These are phyloP conservation scores for Talaromyces verruculosus DNA, from an alignment of 2,329 filamentous ascomycete species.

Conservation along the genomic window DNA sequence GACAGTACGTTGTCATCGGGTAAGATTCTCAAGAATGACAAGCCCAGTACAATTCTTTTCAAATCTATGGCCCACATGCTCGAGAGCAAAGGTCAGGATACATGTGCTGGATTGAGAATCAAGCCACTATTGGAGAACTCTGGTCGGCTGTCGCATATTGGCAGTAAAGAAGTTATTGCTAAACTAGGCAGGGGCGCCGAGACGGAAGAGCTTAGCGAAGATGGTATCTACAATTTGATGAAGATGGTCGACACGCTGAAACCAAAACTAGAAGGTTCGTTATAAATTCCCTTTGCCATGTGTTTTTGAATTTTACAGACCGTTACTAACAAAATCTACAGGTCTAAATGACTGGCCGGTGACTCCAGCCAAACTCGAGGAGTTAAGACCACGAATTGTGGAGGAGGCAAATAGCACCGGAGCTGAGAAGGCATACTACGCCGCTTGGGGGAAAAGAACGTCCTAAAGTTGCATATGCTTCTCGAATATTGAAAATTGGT, in stretches of 20 bases:
- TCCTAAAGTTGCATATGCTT: neutral
- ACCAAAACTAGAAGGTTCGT: conserved; percentile 14
- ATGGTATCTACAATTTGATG: conserved; percentile 12
- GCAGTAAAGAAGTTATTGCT: conserved; percentile 7
- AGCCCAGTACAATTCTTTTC: conserved; percentile 11
- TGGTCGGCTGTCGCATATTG: neutral
- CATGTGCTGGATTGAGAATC: conserved; percentile 7
- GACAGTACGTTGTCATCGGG: conserved; percentile 24
- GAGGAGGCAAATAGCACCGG: conserved; percentile 9
- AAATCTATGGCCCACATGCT: conserved; percentile 18
- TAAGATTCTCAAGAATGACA: conserved; percentile 1
- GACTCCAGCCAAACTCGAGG: neutral
- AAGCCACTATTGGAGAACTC: neutral
- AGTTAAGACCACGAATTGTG: conserved; percentile 4
- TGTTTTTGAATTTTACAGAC: neutral
- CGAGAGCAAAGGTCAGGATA: conserved; percentile 13
- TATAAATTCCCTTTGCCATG: too few species aligned
- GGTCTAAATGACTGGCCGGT: conserved; percentile 2
- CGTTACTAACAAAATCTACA: neutral
- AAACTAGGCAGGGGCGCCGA: conserved; percentile 8
- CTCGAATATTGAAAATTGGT: neutral
- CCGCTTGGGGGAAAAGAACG: conserved; percentile 6
- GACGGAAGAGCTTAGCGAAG: conserved; percentile 4
- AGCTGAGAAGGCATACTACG: conserved; percentile 8
- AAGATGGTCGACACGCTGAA: conserved; percentile 17